Conservation (phyloP, 2,329 filamentous ascomycete species). For the Curvularia verruculosa region DNA sequence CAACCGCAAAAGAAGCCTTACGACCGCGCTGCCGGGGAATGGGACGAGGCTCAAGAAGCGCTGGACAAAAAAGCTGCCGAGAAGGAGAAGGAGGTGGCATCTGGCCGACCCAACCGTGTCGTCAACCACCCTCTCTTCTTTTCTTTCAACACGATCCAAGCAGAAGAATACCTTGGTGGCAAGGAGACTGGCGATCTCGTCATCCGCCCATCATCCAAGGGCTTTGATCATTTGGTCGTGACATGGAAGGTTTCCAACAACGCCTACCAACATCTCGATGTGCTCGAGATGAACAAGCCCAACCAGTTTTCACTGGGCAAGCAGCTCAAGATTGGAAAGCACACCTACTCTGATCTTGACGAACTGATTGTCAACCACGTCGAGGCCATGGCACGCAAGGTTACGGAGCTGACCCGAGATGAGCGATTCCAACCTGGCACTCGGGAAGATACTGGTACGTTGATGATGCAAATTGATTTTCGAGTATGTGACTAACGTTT, state of each 20-base stretch:
- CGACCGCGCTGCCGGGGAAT: conserved; percentile 78
- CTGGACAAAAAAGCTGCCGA: conserved; percentile 78
- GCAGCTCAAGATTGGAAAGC: conserved; percentile 84
- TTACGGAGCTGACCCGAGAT: conserved; percentile 92
- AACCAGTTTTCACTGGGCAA: conserved; percentile 94
- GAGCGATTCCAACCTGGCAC: conserved; percentile 90
- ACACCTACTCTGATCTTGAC: conserved; percentile 93
- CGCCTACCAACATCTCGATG: conserved; percentile 97
- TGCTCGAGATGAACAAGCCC: conserved; percentile 94
- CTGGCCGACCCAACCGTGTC: conserved; percentile 86
- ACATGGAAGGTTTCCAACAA: conserved; percentile 98
- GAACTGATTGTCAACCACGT: conserved; percentile 97
- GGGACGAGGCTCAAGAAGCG: conserved; percentile 83
- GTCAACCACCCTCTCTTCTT: conserved; percentile 98
- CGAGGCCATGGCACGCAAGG: conserved; percentile 96
- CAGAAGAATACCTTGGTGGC: conserved; percentile 89
- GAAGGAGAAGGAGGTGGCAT: conserved; percentile 82
- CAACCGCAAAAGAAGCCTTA: conserved; percentile 56
- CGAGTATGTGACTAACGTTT: conserved; percentile 17
- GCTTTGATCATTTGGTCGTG: conserved; percentile 90
- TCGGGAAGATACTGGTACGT: conserved; percentile 82
- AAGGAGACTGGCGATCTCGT: conserved; percentile 88
- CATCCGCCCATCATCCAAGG: conserved; percentile 93
- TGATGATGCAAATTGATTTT: neutral
- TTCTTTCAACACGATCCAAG: conserved; percentile 88